Evolutionary conservation across 441 rosid species (phyloP).

Genomic region (Populus trichocarpa): DNA sequence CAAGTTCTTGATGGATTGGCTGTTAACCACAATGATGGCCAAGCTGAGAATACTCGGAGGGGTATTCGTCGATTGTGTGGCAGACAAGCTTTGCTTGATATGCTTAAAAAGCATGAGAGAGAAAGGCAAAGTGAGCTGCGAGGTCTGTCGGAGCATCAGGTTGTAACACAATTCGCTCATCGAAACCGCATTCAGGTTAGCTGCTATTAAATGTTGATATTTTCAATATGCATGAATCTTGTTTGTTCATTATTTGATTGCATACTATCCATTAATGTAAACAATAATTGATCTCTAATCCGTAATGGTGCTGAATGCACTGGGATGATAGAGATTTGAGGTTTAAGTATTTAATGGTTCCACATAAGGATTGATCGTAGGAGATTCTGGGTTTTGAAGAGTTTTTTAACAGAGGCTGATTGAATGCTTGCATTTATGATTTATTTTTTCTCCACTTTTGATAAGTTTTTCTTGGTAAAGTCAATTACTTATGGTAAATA

Average conservation of each 20-base stretch:
- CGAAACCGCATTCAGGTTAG: slow-evolving; percentile 92
- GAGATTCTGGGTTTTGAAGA: not conserved
- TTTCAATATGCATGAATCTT: not conserved
- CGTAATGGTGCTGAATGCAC: not conserved
- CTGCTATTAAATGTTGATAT: slow-evolving; percentile 2
- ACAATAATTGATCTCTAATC: not conserved
- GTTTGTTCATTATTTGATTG: not conserved
- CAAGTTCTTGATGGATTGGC: slow-evolving; percentile 62
- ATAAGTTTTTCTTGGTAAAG: not conserved
- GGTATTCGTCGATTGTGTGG: slow-evolving; percentile 86
- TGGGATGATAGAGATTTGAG: not conserved
- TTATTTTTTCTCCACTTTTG: not conserved
- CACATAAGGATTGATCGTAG: not conserved
- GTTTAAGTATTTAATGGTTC: not conserved
- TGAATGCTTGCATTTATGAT: not conserved
- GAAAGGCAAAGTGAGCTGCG: slow-evolving; percentile 80
- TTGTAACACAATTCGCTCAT: slow-evolving; percentile 85
- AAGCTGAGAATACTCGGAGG: slow-evolving; percentile 50
- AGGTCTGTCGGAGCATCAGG: slow-evolving; percentile 54
- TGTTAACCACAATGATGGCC: slow-evolving; percentile 45
- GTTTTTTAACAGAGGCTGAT: not conserved
- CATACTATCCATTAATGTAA: not conserved
- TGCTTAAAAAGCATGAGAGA: slow-evolving; percentile 74
- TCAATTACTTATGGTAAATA: not conserved
- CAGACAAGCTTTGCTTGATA: slow-evolving; percentile 80